These are phyloP conservation scores for Ricinus communis DNA, from an alignment of 345 rosid genomes.

Conservation along the genomic window DNA sequence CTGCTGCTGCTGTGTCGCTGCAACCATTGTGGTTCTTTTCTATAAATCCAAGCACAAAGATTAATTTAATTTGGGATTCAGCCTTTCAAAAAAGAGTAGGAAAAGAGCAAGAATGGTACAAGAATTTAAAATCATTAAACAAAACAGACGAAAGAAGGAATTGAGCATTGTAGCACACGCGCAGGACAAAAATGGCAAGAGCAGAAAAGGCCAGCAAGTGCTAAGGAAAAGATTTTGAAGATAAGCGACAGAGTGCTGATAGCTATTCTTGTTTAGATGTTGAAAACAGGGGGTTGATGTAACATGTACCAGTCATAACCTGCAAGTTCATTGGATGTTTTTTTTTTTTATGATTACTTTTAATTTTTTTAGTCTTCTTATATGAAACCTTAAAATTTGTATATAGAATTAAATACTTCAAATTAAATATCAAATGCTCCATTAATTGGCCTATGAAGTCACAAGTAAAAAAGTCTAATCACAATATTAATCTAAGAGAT, in stretches of 20 bases:
- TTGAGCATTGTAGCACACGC: neutral
- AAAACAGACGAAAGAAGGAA: neutral
- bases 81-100: neutral
- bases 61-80: neutral
- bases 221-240: neutral
- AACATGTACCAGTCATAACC: no score
- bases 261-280: neutral
- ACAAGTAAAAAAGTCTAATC: neutral
- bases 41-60: neutral
- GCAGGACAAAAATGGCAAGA: neutral
- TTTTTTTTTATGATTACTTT: neutral
- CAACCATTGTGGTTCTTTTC: slow-evolving; percentile 49
- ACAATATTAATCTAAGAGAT: neutral
- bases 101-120: neutral
- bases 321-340: no score
- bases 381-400: neutral
- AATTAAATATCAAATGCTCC: neutral
- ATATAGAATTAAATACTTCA: neutral
- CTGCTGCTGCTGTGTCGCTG: slow-evolving; percentile 41
- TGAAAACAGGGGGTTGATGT: neutral
- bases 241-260: neutral
- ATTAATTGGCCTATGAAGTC: neutral
- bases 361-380: neutral
- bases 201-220: neutral
- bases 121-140: neutral